Evolutionary conservation across 441 rosid genomes (phyloP).

Genomic region (Theobroma grandiflorum): DNA sequence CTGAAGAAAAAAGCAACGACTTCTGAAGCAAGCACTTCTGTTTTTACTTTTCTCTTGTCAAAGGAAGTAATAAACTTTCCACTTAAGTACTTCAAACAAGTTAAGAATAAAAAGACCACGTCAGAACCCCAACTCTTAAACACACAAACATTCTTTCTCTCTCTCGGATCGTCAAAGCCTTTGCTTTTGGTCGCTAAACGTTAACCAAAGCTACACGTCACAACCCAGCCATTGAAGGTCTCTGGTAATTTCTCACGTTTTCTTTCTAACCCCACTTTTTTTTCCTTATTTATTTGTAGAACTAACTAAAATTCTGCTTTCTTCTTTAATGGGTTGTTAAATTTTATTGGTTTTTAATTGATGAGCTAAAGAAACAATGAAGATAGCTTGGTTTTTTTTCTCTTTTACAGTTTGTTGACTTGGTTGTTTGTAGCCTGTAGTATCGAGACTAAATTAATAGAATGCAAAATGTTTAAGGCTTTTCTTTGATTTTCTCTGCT

Average conservation of each 20-base stretch:
- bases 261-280: not conserved
- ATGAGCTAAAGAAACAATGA: not conserved
- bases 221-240: conserved; percentile 6
- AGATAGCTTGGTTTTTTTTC: not conserved
- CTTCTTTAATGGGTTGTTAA: not conserved
- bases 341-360: not conserved
- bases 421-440: not conserved
- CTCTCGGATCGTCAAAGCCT: not conserved
- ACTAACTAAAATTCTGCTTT: not conserved
- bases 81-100: not conserved
- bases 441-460: not conserved
- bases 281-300: not conserved
- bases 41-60: not conserved
- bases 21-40: not conserved
- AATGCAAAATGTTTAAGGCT: not conserved
- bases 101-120: not conserved
- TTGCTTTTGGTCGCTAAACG: not conserved
- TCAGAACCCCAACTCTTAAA: not conserved
- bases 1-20: not conserved
- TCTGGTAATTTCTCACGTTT: not conserved
- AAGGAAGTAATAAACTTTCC: not conserved
- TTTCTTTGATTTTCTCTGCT: not conserved
- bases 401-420: not conserved
- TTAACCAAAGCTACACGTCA: not conserved
- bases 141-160: not conserved